Evolutionary conservation across 371 early-diverging fungal species (phyloP).

Genomic region (Mortierella sp.): DNA sequence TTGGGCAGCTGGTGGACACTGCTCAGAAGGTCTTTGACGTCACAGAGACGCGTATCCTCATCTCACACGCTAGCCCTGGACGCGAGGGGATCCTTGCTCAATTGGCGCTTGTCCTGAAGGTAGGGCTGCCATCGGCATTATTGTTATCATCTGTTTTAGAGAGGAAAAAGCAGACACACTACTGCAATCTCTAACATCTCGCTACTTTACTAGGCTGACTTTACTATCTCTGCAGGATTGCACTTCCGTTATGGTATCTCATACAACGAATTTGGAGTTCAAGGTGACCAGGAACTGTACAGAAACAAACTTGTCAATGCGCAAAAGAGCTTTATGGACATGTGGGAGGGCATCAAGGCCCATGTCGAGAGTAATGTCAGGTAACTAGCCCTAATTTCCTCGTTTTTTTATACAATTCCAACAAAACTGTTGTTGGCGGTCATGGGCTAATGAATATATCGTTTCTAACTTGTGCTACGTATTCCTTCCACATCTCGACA

Average conservation of each 20-base stretch:
- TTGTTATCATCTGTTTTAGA: too few relatives aligned
- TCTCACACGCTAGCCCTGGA: conserved; percentile 75
- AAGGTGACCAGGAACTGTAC: conserved; percentile 70
- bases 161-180: background rate
- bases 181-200: too few relatives aligned
- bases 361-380: conserved; percentile 70
- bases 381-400: too few relatives aligned
- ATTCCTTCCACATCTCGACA: conserved; percentile 18
- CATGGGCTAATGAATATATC: too few relatives aligned
- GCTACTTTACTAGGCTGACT: conserved; percentile 75
- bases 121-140: too few relatives aligned
- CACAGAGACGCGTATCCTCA: conserved; percentile 68
- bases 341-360: conserved; percentile 69
- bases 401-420: too few relatives aligned
- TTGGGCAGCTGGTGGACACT: conserved; percentile 74
- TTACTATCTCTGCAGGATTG: conserved; percentile 74
- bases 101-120: conserved; percentile 67
- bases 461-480: too few relatives aligned
- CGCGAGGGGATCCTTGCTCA: conserved; percentile 74
- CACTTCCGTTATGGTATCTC: conserved; percentile 79
- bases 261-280: conserved; percentile 75
- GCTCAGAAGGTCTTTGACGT: conserved; percentile 66
- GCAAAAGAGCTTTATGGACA: conserved; percentile 67
- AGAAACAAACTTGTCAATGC: conserved; percentile 65
- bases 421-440: too few relatives aligned